A percentile compares a stretch with the other conserved stretches of the same genome.
These are phyloP conservation scores for Trypethelium eluteriae DNA, from an alignment of 495 filamentous ascomycete species.

Conservation along the genomic window DNA sequence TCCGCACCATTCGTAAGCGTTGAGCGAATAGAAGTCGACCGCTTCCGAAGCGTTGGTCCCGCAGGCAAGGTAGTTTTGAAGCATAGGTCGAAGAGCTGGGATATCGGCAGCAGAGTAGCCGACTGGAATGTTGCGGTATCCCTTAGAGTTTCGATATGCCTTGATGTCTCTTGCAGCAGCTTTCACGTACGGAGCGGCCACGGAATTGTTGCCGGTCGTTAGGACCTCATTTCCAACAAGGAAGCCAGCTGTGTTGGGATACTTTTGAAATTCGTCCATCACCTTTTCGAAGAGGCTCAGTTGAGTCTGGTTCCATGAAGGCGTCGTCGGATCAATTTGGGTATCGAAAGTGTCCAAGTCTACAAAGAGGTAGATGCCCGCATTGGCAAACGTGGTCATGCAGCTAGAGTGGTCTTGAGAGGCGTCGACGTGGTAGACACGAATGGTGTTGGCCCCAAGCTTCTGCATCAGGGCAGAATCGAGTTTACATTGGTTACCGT, in stretches of 20 bases:
- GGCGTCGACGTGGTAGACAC: constrained; percentile 81
- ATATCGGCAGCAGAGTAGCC: constrained; percentile 89
- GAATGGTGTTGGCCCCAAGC: constrained; percentile 75
- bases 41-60: constrained; percentile 57
- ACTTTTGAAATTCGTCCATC: constrained; percentile 70
- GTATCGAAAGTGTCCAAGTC: constrained; percentile 81
- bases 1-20: constrained; percentile 85
- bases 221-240: constrained; percentile 87
- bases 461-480: constrained; percentile 73
- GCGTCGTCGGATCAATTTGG: constrained; percentile 56
- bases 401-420: constrained; percentile 63
- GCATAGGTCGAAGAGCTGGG: constrained; percentile 66
- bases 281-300: constrained; percentile 59
- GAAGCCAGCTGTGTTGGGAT: constrained; percentile 72
- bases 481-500: constrained; percentile 66
- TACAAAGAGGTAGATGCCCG: constrained; percentile 75
- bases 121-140: constrained; percentile 75
- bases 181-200: constrained; percentile 73
- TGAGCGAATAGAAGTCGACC: constrained; percentile 77
- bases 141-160: constrained; percentile 65
- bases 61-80: constrained; percentile 85
- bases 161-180: constrained; percentile 75
- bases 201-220: constrained; percentile 49
- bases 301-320: constrained; percentile 64
- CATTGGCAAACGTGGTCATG: constrained; percentile 72